Evolutionary conservation across 306 rosid genomes (phyloP).

Genomic region (Heteromeles arbutifolia): DNA sequence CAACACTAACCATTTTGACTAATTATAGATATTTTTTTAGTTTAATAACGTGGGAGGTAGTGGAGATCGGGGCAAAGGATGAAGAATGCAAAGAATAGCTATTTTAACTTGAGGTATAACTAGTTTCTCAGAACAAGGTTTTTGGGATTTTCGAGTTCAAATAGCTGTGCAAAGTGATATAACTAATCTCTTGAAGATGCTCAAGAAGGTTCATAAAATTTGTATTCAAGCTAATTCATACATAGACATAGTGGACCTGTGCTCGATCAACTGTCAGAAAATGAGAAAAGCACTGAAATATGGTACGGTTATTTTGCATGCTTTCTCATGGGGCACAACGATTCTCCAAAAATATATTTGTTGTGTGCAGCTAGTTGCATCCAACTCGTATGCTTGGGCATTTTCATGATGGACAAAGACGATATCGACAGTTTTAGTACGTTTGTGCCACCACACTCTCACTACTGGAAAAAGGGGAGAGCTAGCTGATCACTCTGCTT

Average conservation of each 20-base stretch:
- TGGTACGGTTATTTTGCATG: slow-evolving; percentile 5
- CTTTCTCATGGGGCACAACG: background rate
- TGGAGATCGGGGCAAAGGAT: too few relatives aligned
- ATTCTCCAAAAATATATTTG: background rate
- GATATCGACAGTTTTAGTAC: background rate
- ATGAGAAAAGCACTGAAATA: background rate
- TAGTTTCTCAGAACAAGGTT: too few relatives aligned
- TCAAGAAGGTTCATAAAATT: background rate
- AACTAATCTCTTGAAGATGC: too few relatives aligned
- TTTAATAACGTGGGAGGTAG: too few relatives aligned
- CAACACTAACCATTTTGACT: too few relatives aligned
- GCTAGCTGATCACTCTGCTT: background rate
- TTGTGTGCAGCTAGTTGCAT: slow-evolving; percentile 1
- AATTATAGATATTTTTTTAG: too few relatives aligned
- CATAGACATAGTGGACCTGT: background rate
- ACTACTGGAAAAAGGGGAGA: slow-evolving; percentile 7
- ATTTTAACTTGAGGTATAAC: too few relatives aligned
- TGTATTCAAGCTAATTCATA: background rate
- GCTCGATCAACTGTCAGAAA: background rate
- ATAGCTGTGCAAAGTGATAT: too few relatives aligned
- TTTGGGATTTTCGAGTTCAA: too few relatives aligned
- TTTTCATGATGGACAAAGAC: background rate
- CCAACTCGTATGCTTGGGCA: background rate
- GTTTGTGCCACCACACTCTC: background rate
- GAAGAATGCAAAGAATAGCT: too few relatives aligned